Conservation (phyloP, 2,329 filamentous ascomycete genomes). For the Fusarium chlamydosporum region DNA sequence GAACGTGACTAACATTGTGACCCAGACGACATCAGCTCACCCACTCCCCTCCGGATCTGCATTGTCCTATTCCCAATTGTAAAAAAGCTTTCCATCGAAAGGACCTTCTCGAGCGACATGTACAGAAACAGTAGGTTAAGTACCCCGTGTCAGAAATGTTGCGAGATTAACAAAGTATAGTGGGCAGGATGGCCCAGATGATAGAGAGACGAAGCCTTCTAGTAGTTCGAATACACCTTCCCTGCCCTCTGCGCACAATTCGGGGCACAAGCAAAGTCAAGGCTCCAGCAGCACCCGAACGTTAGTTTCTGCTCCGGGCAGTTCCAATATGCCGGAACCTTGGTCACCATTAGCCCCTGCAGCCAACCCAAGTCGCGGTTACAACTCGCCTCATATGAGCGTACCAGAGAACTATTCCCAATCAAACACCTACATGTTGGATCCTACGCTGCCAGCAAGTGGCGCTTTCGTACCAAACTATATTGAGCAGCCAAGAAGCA, state of each 20-base stretch:
- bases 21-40: slow-evolving; percentile 72
- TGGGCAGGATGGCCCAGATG: slow-evolving; percentile 40
- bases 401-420: slow-evolving; percentile 45
- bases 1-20: slow-evolving; percentile 46
- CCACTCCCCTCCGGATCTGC: slow-evolving; percentile 67
- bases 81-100: slow-evolving; percentile 70
- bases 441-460: slow-evolving; percentile 36
- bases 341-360: slow-evolving; percentile 46
- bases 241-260: slow-evolving; percentile 32
- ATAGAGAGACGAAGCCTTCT: slow-evolving; percentile 17
- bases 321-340: slow-evolving; percentile 30
- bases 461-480: slow-evolving; percentile 36
- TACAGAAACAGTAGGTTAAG: slow-evolving; percentile 57
- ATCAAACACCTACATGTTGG: slow-evolving; percentile 45
- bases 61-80: slow-evolving; percentile 68
- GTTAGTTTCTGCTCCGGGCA: slow-evolving; percentile 27
- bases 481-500: slow-evolving; percentile 45
- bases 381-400: slow-evolving; percentile 33
- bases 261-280: neutral
- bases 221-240: slow-evolving; percentile 39
- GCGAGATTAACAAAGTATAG: slow-evolving; percentile 39
- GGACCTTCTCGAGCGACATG: slow-evolving; percentile 72
- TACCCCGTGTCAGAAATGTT: neutral
- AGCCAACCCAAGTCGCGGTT: slow-evolving; percentile 26
- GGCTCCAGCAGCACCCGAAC: slow-evolving; percentile 27